A percentile compares a stretch with the other conserved stretches of the same genome.
Evolutionary conservation across 2,329 filamentous ascomycete genomes (phyloP).

Genomic region (Macroventuria anomochaeta): DNA sequence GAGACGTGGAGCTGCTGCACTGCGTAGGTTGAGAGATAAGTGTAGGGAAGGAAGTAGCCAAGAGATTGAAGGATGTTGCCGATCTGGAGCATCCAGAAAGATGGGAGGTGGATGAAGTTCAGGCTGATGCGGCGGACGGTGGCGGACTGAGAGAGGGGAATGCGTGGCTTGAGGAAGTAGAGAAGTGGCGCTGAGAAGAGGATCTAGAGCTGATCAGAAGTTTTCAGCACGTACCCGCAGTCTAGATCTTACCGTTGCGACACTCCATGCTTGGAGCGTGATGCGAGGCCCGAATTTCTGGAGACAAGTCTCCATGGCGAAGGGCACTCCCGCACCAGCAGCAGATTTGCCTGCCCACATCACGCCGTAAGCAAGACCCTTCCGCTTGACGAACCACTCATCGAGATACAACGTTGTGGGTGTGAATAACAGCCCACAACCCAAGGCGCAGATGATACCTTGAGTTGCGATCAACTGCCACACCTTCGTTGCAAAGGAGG

Average conservation of each 20-base stretch:
- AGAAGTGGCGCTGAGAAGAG: conserved; percentile 42
- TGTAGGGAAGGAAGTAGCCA: conserved; percentile 49
- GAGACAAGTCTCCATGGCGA: conserved; percentile 51
- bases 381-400: conserved; percentile 65
- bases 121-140: conserved; percentile 38
- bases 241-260: conserved; percentile 23
- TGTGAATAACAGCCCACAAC: conserved; percentile 57
- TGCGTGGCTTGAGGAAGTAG: conserved; percentile 49
- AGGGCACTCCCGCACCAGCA: conserved; percentile 53
- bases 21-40: conserved; percentile 49
- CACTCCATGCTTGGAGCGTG: conserved; percentile 50
- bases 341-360: conserved; percentile 58
- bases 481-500: conserved; percentile 39
- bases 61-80: conserved; percentile 47
- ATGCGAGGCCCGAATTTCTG: conserved; percentile 47
- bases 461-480: conserved; percentile 46
- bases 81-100: conserved; percentile 46
- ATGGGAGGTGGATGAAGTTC: conserved; percentile 35
- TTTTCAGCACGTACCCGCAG: neutral
- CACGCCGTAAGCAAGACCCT: conserved; percentile 66
- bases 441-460: conserved; percentile 47
- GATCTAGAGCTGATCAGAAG: conserved; percentile 20
- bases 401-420: conserved; percentile 62
- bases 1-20: conserved; percentile 34
- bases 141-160: conserved; percentile 44